Conservation (phyloP, 1,284 basidiomycete genomes). For the Cutaneotrichosporon sp. region DNA sequence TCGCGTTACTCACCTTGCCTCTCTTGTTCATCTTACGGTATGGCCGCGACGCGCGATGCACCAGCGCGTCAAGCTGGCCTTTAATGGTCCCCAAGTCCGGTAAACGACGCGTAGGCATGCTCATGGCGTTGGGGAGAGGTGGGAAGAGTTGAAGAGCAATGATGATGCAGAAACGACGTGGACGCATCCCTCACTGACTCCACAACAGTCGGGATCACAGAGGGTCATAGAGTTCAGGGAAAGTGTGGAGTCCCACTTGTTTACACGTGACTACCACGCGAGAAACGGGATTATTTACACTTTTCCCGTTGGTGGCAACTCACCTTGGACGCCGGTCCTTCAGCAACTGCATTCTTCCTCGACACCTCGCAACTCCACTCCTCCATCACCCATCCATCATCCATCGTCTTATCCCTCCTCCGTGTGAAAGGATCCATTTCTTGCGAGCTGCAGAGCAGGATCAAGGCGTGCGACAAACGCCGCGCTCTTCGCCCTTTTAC, state of each 20-base stretch:
- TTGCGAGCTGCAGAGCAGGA: too few relatives aligned
- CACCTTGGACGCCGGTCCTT: too few relatives aligned
- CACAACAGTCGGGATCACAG: too few relatives aligned
- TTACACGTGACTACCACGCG: not conserved
- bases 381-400: too few relatives aligned
- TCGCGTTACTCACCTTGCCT: conserved; percentile 28
- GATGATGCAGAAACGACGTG: not conserved
- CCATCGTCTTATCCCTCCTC: too few relatives aligned
- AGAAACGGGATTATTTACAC: not conserved
- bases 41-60: not conserved
- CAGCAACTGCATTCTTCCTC: too few relatives aligned
- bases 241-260: not conserved
- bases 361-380: too few relatives aligned
- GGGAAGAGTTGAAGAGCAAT: not conserved
- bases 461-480: too few relatives aligned
- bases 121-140: not conserved
- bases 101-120: not conserved
- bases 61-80: not conserved
- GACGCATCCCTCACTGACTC: not conserved
- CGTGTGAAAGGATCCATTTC: too few relatives aligned
- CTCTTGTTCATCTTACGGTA: conserved; percentile 31
- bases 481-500: not conserved
- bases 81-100: not conserved
- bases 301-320: not conserved
- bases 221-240: not conserved